phyloP scores from a whole-genome alignment of 345 rosid genomes.

The Zanthoxylum bungeanum region DNA sequence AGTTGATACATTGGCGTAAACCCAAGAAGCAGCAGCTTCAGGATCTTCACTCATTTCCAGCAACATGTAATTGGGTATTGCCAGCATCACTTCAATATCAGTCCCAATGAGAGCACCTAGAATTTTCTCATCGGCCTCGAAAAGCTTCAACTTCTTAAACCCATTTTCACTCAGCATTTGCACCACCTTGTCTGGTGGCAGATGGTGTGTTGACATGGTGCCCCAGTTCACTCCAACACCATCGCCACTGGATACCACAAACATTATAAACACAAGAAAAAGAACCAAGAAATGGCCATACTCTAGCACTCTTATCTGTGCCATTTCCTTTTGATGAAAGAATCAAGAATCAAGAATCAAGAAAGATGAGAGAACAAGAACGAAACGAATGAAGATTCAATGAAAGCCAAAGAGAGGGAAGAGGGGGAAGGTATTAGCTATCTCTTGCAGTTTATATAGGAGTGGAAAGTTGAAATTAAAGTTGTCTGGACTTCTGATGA shows the following conservation, averaged over 20 bases:
- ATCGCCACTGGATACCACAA: not conserved
- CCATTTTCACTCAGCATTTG: conserved; percentile 59
- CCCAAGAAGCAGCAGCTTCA: conserved; percentile 63
- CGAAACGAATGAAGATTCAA: not conserved
- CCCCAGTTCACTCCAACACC: conserved; percentile 78
- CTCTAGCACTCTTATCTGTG: not conserved
- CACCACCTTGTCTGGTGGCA: conserved; percentile 65
- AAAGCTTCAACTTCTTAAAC: conserved; percentile 63
- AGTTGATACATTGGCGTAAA: conserved; percentile 63
- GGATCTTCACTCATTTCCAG: conserved; percentile 43
- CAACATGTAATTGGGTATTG: conserved; percentile 73
- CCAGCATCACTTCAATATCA: conserved; percentile 79
- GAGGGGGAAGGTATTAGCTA: conserved; percentile 9
- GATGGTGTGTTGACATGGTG: conserved; percentile 61
- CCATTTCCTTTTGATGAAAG: conserved; percentile 11
- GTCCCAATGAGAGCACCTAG: conserved; percentile 55
- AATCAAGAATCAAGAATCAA: conserved; percentile 17
- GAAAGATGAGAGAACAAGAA: not conserved
- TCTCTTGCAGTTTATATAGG: not conserved
- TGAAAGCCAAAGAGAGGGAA: conserved; percentile 10
- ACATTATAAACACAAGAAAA: conserved; percentile 11
- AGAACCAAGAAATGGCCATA: not conserved
- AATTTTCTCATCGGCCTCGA: conserved; percentile 68
- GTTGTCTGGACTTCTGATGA: not conserved
- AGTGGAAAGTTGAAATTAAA: not conserved